Evolutionary conservation across 305 asterid species (phyloP).

Genomic region (Ilex paraguariensis): DNA sequence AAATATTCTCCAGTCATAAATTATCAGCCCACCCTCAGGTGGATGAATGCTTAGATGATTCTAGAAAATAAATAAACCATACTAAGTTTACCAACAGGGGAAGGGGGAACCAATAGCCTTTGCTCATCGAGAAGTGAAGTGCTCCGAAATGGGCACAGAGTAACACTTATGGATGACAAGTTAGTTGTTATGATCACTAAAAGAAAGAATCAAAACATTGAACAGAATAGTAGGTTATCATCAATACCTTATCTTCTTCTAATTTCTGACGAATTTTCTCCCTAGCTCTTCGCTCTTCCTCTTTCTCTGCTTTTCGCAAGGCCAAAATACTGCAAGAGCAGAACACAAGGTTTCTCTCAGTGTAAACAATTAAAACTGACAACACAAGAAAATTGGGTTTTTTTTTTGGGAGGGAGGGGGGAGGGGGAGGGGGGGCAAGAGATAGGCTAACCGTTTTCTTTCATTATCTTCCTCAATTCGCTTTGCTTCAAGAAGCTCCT

Average conservation of each 20-base stretch:
- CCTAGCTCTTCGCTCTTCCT: constrained; percentile 87
- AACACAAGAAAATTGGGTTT: background rate
- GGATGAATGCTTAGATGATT: too few species aligned
- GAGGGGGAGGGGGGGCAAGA: background rate
- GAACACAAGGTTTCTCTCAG: constrained; percentile 14
- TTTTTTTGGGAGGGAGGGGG: too few species aligned
- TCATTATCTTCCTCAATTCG: constrained; percentile 96
- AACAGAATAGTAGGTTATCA: constrained; percentile 5
- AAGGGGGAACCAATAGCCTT: too few species aligned
- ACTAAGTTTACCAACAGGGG: too few species aligned
- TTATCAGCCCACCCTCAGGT: too few species aligned
- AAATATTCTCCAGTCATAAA: too few species aligned
- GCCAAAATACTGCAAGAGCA: constrained; percentile 52
- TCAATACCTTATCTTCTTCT: constrained; percentile 93
- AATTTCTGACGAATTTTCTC: constrained; percentile 92
- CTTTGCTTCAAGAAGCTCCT: constrained; percentile 93
- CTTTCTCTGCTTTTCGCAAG: constrained; percentile 95
- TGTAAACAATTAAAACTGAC: constrained; percentile 11
- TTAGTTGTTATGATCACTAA: constrained; percentile 8
- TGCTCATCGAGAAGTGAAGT: too few species aligned
- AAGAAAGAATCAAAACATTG: constrained; percentile 12
- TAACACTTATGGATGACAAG: background rate
- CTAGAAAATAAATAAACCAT: too few species aligned
- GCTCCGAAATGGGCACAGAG: too few species aligned
- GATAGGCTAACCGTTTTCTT: constrained; percentile 78